Evolutionary conservation across 2,329 filamentous ascomycete genomes (phyloP).

Genomic region (Fusarium pseudocircinatum): DNA sequence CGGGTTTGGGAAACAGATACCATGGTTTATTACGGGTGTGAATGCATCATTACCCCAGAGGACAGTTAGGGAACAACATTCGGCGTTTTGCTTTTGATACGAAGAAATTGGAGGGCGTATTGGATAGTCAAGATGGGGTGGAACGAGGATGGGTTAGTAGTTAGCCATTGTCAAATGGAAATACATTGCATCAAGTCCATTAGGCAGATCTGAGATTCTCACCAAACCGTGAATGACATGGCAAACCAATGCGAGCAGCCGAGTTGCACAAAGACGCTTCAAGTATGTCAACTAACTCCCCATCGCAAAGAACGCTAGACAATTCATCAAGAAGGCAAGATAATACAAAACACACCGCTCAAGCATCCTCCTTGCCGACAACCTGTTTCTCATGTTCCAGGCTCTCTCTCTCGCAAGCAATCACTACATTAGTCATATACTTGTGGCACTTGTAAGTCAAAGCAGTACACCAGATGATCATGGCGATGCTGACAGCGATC

Average conservation of each 20-base stretch:
- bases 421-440: background rate
- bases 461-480: constrained; percentile 67
- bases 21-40: constrained; percentile 25
- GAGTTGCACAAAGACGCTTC: background rate
- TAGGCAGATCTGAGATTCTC: background rate
- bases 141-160: background rate
- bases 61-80: constrained; percentile 2
- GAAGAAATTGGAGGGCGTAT: background rate
- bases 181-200: background rate
- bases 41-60: constrained; percentile 12
- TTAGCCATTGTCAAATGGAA: constrained; percentile 6
- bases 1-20: constrained; percentile 35
- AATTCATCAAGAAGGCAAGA: background rate
- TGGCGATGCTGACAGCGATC: constrained; percentile 69
- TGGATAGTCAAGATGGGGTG: background rate
- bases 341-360: background rate
- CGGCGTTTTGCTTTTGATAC: constrained; percentile 21
- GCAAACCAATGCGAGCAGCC: background rate
- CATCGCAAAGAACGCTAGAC: background rate
- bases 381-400: constrained; percentile 14
- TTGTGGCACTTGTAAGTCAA: constrained; percentile 53
- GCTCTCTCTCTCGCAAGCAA: constrained; percentile 2
- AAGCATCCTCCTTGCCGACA: background rate
- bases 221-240: background rate
- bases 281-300: background rate